Evolutionary conservation across 257 asterid species (phyloP).

Genomic region (Osmanthus fragrans): DNA sequence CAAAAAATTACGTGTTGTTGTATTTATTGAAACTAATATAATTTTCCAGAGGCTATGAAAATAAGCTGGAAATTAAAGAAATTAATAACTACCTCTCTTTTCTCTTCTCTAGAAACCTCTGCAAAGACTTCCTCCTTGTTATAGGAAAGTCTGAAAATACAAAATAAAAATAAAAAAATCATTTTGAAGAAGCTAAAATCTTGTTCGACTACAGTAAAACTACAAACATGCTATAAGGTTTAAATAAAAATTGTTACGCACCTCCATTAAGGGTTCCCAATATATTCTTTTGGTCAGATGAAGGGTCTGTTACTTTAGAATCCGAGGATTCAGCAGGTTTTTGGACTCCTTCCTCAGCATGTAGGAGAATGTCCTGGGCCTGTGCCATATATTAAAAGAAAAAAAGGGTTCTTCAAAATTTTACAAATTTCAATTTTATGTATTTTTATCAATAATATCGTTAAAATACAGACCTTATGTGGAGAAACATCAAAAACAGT

Average conservation of each 20-base stretch:
- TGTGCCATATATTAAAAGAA: not conserved
- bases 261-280: slow-evolving; percentile 31
- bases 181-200: not conserved
- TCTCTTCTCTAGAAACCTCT: slow-evolving; percentile 42
- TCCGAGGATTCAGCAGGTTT: slow-evolving; percentile 15
- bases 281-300: slow-evolving; percentile 10
- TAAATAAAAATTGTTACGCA: not conserved
- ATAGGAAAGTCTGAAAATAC: slow-evolving; percentile 36
- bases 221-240: not conserved
- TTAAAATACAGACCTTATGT: slow-evolving; percentile 26
- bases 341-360: slow-evolving; percentile 24
- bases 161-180: not conserved
- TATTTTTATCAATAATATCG: not conserved
- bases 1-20: too few species aligned
- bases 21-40: not conserved
- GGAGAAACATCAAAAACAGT: slow-evolving; percentile 38
- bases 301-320: not conserved
- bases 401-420: not conserved
- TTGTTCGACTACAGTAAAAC: not conserved
- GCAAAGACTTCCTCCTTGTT: slow-evolving; percentile 36
- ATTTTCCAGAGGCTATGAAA: not conserved
- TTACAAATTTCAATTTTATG: not conserved
- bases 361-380: slow-evolving; percentile 37
- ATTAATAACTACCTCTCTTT: slow-evolving; percentile 32
- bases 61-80: not conserved